Percentiles rank a stretch among this genome's conserved stretches.
Conservation (phyloP, 257 asterid genomes). For the Ophiorrhiza pumila region DNA sequence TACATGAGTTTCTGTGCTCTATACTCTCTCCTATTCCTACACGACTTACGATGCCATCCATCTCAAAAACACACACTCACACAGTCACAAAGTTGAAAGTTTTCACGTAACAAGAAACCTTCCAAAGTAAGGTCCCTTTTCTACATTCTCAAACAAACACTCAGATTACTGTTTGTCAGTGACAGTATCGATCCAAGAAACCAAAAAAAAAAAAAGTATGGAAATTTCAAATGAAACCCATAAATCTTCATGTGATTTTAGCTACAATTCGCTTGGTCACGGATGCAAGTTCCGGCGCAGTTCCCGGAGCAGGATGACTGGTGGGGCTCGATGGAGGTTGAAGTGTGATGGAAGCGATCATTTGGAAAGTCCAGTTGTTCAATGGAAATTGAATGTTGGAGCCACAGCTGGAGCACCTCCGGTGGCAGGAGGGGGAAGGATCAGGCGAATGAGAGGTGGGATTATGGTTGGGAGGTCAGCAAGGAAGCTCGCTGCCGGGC, state of each 20-base stretch:
- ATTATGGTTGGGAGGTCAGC: conserved; percentile 32
- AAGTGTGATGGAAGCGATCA: conserved; percentile 25
- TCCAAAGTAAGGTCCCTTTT: neutral
- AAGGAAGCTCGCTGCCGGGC: conserved; percentile 56
- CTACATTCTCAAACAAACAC: neutral
- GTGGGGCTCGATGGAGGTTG: conserved; percentile 21
- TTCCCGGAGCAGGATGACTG: conserved; percentile 10
- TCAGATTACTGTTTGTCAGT: no score
- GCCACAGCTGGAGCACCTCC: neutral
- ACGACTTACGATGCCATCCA: neutral
- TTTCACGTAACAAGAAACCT: no score
- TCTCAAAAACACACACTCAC: conserved; percentile 9
- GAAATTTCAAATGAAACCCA: conserved; percentile 5
- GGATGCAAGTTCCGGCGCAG: conserved; percentile 14
- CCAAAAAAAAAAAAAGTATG: no score
- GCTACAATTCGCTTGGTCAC: neutral
- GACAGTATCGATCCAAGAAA: no score
- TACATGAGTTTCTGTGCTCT: conserved; percentile 8
- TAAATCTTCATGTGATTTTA: neutral
- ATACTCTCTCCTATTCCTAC: neutral
- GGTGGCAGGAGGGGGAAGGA: conserved; percentile 8
- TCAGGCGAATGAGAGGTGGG: conserved; percentile 18
- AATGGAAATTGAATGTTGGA: conserved; percentile 23
- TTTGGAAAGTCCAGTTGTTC: conserved; percentile 29
- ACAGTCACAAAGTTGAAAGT: neutral